Percentiles rank a stretch among this genome's conserved stretches.
Evolutionary conservation across 768 basidiomycete species (phyloP).

Genomic region (Inosperma sp.): DNA sequence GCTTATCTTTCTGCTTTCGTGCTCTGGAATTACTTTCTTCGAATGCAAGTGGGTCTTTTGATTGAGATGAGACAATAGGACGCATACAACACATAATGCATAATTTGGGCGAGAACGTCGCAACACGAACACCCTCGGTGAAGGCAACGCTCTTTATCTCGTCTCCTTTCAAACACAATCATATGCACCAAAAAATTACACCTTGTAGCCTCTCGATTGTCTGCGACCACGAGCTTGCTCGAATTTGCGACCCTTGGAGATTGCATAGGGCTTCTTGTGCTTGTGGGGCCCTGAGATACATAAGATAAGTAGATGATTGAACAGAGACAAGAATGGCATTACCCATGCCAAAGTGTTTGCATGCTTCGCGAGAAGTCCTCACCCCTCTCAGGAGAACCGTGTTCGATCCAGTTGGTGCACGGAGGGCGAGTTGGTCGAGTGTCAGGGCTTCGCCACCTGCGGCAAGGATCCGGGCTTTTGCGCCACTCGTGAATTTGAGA

Average conservation of each 20-base stretch:
- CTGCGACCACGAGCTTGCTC: constrained; percentile 98
- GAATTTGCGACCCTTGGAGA: constrained; percentile 98
- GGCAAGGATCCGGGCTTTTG: constrained; percentile 91
- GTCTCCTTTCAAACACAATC: constrained; percentile 29
- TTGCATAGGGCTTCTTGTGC: constrained; percentile 96
- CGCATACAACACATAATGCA: constrained; percentile 32
- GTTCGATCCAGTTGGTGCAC: constrained; percentile 92
- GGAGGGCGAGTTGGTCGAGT: constrained; percentile 92
- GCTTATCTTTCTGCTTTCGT: too few species aligned
- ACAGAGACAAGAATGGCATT: neutral
- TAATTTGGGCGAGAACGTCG: constrained; percentile 15
- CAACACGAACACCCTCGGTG: neutral
- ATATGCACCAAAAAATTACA: constrained; percentile 47
- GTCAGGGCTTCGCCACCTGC: constrained; percentile 95
- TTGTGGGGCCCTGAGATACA: constrained; percentile 71
- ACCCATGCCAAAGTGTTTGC: constrained; percentile 98
- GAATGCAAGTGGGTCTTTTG: too few species aligned
- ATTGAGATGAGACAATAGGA: too few species aligned
- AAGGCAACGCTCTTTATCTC: constrained; percentile 12
- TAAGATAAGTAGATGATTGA: neutral
- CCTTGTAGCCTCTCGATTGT: constrained; percentile 97
- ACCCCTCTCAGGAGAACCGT: constrained; percentile 91
- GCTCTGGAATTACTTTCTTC: too few species aligned
- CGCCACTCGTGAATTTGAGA: constrained; percentile 88
- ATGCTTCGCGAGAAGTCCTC: constrained; percentile 89